Conservation (phyloP, 2,329 filamentous ascomycete genomes). For the Fusarium avenaceum region DNA sequence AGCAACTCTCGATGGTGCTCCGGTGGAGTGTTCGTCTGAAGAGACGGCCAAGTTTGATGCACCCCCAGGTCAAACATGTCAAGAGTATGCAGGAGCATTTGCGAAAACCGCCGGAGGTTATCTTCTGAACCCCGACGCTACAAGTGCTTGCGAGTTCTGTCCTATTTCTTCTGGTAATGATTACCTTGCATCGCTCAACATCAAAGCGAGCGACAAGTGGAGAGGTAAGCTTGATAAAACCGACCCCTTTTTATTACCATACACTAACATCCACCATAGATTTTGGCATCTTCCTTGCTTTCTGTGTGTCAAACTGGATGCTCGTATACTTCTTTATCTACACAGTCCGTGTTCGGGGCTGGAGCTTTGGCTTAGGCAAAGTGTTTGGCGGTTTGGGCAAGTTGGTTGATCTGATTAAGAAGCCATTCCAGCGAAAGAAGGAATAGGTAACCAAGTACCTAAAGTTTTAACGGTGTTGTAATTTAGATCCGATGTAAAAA, state of each 20-base stretch:
- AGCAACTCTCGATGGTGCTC: conserved; percentile 34
- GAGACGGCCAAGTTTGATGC: conserved; percentile 65
- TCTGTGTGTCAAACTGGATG: conserved; percentile 77
- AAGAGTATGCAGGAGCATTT: conserved; percentile 73
- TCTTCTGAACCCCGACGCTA: conserved; percentile 72
- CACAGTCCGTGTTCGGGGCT: conserved; percentile 76
- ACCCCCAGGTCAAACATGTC: conserved; percentile 74
- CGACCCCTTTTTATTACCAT: background rate
- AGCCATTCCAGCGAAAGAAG: conserved; percentile 39
- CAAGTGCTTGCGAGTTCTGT: conserved; percentile 76
- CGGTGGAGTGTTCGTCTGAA: conserved; percentile 59
- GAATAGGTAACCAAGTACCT: background rate
- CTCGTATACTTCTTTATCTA: conserved; percentile 84
- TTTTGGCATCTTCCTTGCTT: conserved; percentile 80
- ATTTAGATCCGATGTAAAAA: background rate
- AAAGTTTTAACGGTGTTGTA: background rate
- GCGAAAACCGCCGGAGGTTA: conserved; percentile 65
- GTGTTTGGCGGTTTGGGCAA: conserved; percentile 40
- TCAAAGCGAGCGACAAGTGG: conserved; percentile 73
- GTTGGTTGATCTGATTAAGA: conserved; percentile 37
- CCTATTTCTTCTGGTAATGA: conserved; percentile 69
- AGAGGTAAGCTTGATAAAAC: conserved; percentile 25
- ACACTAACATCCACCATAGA: conserved; percentile 45
- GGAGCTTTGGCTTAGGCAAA: conserved; percentile 75
- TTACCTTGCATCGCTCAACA: conserved; percentile 71